Conservation (phyloP, 805 yeast species). For the Wickerhamiella brachini region DNA sequence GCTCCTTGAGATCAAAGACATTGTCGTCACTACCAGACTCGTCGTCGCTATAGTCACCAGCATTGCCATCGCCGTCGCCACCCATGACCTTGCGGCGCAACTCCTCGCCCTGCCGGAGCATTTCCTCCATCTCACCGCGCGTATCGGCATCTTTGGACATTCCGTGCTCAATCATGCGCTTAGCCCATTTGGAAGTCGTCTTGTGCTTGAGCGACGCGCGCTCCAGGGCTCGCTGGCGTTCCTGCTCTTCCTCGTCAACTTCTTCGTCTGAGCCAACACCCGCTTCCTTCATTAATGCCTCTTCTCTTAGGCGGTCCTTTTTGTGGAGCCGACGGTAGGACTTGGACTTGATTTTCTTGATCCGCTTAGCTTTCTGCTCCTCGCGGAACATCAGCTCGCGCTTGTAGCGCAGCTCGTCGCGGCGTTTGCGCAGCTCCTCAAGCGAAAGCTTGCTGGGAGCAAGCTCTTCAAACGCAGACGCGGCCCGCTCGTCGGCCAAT, state of each 20-base stretch:
- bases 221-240: slow-evolving; percentile 69
- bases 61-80: slow-evolving; percentile 34
- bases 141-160: slow-evolving; percentile 74
- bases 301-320: slow-evolving; percentile 62
- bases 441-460: slow-evolving; percentile 68
- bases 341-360: slow-evolving; percentile 91
- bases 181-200: slow-evolving; percentile 82
- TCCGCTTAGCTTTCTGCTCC: slow-evolving; percentile 76
- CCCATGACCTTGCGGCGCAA: slow-evolving; percentile 63
- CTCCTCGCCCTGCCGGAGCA: slow-evolving; percentile 77
- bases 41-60: slow-evolving; percentile 22
- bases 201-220: slow-evolving; percentile 88
- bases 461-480: slow-evolving; percentile 76
- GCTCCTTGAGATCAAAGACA: slow-evolving; percentile 17
- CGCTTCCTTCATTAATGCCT: slow-evolving; percentile 51
- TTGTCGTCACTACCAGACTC: slow-evolving; percentile 25
- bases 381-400: slow-evolving; percentile 94
- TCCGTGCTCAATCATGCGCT: slow-evolving; percentile 77
- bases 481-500: slow-evolving; percentile 55
- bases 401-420: slow-evolving; percentile 77
- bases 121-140: slow-evolving; percentile 84
- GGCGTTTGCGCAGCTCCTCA: slow-evolving; percentile 64
- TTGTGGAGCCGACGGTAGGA: slow-evolving; percentile 74
- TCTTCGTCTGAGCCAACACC: slow-evolving; percentile 34
- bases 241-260: slow-evolving; percentile 47